Percentiles rank a stretch among this genome's conserved stretches.
Conservation (phyloP, 192 early-diverging fungal species). For the Powellomyces hirtus region DNA sequence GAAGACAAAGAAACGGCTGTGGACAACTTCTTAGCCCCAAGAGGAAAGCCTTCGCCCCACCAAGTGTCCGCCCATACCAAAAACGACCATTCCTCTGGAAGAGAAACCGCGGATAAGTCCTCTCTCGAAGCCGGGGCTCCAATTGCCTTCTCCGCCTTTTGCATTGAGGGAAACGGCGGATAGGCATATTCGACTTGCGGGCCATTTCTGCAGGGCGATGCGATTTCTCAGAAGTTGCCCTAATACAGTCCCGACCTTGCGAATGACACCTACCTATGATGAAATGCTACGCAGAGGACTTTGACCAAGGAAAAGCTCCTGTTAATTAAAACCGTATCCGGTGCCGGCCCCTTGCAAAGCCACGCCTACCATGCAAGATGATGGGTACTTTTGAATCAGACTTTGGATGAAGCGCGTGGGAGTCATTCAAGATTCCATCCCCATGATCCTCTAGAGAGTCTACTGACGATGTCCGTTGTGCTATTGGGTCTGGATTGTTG, state of each 20-base stretch:
- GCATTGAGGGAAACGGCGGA: slow-evolving; percentile 46
- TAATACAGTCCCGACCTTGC: not conserved
- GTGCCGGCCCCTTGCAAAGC: not conserved
- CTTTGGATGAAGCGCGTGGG: too few species aligned
- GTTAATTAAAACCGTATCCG: not conserved
- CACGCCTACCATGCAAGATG: slow-evolving; percentile 12
- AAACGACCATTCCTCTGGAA: slow-evolving; percentile 82
- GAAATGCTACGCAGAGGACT: slow-evolving; percentile 53
- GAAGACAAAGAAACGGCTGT: slow-evolving; percentile 75
- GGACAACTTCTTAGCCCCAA: not conserved
- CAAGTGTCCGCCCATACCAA: slow-evolving; percentile 35
- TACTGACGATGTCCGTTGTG: too few species aligned
- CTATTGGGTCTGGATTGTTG: too few species aligned
- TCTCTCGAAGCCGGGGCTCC: not conserved
- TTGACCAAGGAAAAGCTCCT: not conserved
- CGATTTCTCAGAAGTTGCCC: not conserved
- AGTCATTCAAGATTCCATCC: too few species aligned
- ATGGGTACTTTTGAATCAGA: not conserved
- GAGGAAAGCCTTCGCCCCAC: not conserved
- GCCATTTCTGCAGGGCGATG: slow-evolving; percentile 39
- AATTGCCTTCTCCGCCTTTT: slow-evolving; percentile 11
- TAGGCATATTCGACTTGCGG: slow-evolving; percentile 52
- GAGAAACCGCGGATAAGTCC: slow-evolving; percentile 35
- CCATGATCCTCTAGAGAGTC: too few species aligned
- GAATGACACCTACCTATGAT: slow-evolving; percentile 39